Base-by-base conservation (phyloP, 345 rosid species). In the Euphorbia peplus region DNA sequence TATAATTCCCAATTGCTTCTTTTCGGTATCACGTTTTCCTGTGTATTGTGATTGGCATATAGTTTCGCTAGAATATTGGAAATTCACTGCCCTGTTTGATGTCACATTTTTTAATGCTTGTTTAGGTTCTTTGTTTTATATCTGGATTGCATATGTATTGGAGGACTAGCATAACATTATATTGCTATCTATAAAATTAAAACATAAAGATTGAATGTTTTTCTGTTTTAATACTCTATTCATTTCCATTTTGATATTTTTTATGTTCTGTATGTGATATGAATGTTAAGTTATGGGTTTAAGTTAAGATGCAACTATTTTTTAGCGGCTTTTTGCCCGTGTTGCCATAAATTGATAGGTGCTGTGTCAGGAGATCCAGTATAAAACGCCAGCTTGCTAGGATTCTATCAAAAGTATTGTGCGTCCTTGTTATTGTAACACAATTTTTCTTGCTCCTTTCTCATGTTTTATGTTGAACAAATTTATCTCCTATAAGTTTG, bases 251-350 rank as follows among this genome's bases (percentile, higher is more conserved):
- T n/a, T n/a, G n/a, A n/a, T n/a, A 3, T 48, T 48, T 16, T 47
- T 32, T 6, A 47, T 47, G 52, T 16, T 19, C 18, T 1, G 3
- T 50, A 50, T 18, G 8, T 50, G 54, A 5, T 50, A 18, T 50
- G 19, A 4, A 59, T 30, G 7, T 44, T 63, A 24, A 50, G 53
- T 44, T 42, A 24, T 42, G 32, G 21, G 10, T n/a, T n/a, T n/a
- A n/a, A n/a, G n/a, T 42, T 24, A 24, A 24, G 2, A 14, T 39
- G 81, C 59, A 52, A 53, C 64, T 60, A 21, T 58, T 1, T 1
- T n/a, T 70, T 48, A 58, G 66, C 10, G 15, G 46, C 16, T 60
- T 30, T 59, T 59, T 12, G 6, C 44, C 41, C 46, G 16, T 60
- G 16, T 30, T 35, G 2, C 26, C 11, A 30, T 16, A 35, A n/a